Conservation (phyloP, 2,329 filamentous ascomycete species). For the Aspergillus spinulosporus region DNA sequence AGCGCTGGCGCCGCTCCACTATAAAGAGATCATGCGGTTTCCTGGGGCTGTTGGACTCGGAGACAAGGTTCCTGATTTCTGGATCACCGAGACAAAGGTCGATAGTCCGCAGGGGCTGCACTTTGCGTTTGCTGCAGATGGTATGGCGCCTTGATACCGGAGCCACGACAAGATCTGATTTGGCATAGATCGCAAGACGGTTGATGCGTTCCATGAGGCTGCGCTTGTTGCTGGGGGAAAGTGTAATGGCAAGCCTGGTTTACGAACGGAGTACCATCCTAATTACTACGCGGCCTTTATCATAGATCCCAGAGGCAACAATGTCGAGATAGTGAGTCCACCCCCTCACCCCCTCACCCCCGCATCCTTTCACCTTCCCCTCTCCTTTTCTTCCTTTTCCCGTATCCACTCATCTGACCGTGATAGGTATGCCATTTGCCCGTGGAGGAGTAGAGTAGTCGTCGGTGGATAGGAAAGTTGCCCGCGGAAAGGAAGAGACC, state of each 20-base stretch:
- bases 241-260: constrained; percentile 53
- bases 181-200: constrained; percentile 39
- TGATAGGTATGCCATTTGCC: constrained; percentile 11
- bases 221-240: constrained; percentile 48
- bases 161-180: neutral
- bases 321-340: constrained; percentile 46
- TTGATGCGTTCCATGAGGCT: constrained; percentile 50
- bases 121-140: constrained; percentile 27
- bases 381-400: too few species aligned
- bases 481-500: too few species aligned
- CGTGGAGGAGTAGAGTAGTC: neutral
- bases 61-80: constrained; percentile 32
- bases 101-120: constrained; percentile 19
- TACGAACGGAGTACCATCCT: constrained; percentile 46
- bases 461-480: neutral
- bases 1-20: constrained; percentile 31
- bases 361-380: too few species aligned
- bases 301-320: constrained; percentile 54
- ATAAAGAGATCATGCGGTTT: constrained; percentile 30
- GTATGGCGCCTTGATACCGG: constrained; percentile 16
- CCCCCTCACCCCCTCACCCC: too few species aligned
- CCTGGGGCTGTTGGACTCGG: constrained; percentile 33
- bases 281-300: constrained; percentile 56
- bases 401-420: too few species aligned
- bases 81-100: constrained; percentile 25